These are phyloP conservation scores for Suhomyces guaymorum DNA, from an alignment of 1,139 yeast genomes.

Conservation along the genomic window DNA sequence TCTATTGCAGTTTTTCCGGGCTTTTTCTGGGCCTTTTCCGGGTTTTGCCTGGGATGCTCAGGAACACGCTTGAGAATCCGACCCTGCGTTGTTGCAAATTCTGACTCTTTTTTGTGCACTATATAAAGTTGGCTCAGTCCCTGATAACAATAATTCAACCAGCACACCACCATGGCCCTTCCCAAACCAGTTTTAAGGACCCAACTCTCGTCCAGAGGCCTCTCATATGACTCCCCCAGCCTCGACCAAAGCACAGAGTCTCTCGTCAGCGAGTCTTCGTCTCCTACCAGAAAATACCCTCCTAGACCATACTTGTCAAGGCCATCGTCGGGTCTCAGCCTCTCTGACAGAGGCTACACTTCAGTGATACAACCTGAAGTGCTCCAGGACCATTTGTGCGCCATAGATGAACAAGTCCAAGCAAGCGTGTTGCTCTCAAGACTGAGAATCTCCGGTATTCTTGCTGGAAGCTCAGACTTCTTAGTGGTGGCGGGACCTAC, in stretches of 20 bases:
- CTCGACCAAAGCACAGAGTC: conserved; percentile 1
- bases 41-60: no score
- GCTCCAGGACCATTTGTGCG: conserved; percentile 42
- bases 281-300: conserved; percentile 6
- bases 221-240: conserved; percentile 1
- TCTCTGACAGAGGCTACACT: conserved; percentile 27
- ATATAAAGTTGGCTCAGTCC: background rate
- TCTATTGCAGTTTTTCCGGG: no score
- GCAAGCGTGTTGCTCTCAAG: conserved; percentile 29
- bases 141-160: background rate
- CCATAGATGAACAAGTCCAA: conserved; percentile 29
- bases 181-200: background rate
- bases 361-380: conserved; percentile 41
- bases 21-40: no score
- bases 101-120: background rate
- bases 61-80: no score
- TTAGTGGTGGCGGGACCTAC: conserved; percentile 46
- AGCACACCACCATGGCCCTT: background rate
- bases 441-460: conserved; percentile 16
- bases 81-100: no score
- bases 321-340: conserved; percentile 24
- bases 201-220: conserved; percentile 1
- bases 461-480: conserved; percentile 18
- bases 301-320: conserved; percentile 2
- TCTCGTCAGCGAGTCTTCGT: background rate